phyloP scores from a whole-genome alignment of 1,139 yeast species.

The Trichomonascaceae sp. region DNA sequence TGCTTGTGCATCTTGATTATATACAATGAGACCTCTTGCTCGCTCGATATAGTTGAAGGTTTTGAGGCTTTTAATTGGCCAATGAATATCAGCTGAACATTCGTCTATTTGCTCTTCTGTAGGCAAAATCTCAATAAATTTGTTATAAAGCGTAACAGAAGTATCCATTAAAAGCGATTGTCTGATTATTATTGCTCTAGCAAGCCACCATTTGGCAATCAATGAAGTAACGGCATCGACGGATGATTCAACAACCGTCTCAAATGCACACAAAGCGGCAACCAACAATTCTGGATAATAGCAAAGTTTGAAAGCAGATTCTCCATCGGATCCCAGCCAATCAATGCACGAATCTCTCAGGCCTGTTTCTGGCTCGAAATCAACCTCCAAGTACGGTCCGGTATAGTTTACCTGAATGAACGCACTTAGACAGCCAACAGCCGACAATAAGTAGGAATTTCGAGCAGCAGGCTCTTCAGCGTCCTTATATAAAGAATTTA shows the following conservation, averaged over 20 bases:
- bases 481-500: neutral
- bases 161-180: slow-evolving; percentile 31
- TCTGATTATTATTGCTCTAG: slow-evolving; percentile 31
- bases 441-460: slow-evolving; percentile 16
- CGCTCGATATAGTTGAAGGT: slow-evolving; percentile 52
- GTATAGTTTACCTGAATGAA: slow-evolving; percentile 77
- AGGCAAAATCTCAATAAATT: slow-evolving; percentile 23
- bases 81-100: slow-evolving; percentile 6
- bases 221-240: slow-evolving; percentile 10
- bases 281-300: slow-evolving; percentile 30
- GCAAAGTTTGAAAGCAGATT: slow-evolving; percentile 31
- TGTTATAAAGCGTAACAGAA: slow-evolving; percentile 28
- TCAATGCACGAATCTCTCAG: slow-evolving; percentile 14
- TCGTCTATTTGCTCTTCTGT: slow-evolving; percentile 17
- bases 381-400: slow-evolving; percentile 60
- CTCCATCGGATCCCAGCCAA: slow-evolving; percentile 25
- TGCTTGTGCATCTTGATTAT: slow-evolving; percentile 57
- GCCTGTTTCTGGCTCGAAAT: slow-evolving; percentile 19
- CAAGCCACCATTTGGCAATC: slow-evolving; percentile 30
- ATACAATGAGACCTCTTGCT: slow-evolving; percentile 48
- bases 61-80: slow-evolving; percentile 23
- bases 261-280: slow-evolving; percentile 23
- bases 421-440: slow-evolving; percentile 49
- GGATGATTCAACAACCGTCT: slow-evolving; percentile 7
- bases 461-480: neutral